Base-by-base conservation (phyloP, 495 filamentous ascomycete species). In the Sabuloglossum arenarium region DNA sequence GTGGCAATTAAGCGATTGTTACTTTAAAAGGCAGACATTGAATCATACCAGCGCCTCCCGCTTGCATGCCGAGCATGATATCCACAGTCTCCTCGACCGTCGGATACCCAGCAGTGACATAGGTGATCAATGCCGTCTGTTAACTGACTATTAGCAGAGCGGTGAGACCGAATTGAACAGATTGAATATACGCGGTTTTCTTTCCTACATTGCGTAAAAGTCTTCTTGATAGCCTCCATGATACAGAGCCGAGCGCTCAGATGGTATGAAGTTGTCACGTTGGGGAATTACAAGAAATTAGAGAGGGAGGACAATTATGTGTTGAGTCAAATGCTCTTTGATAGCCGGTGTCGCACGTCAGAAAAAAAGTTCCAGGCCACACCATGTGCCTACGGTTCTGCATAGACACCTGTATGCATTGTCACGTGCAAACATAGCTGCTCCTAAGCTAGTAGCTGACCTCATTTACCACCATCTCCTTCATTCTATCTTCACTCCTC, bases 61-160 rank as follows among this genome's bases (percentile, higher is more conserved):
- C 84, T 71, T 98, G 85, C 79, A 97, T 81, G 31, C 79, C 85
- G 43, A 97, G 69, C 63, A 99, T 68, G 59, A 95, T 80, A 66
- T 88, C 79, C 42, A 86, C 80, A 0, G 87, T 88, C 62, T 85
- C 80, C 59, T 83, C 81, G 21, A 79, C 72, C n/a, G 77, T 86
- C 5, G 93, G 91, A 64, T 84, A 99, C 29, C 91, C 91, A 53
- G 90, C 91, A 16, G 91, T 97, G 62, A 95, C 84, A 74, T 99
- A 99, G 31, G 89, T 88, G 55, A 99, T 86, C 51, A 99, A 74
- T 50, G 91, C 90, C 31, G 81, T 65, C 82, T 77, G 42, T 57
- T 27, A 29, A 69, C 59, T 70, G 74, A n/a, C 58, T 72, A 69
- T 58, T 76, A 43, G 39, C 4, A 21, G 39, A 21, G 16, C 39